phyloP scores from a whole-genome alignment of 495 filamentous ascomycete genomes.

The Penicillium longicatenatum region DNA sequence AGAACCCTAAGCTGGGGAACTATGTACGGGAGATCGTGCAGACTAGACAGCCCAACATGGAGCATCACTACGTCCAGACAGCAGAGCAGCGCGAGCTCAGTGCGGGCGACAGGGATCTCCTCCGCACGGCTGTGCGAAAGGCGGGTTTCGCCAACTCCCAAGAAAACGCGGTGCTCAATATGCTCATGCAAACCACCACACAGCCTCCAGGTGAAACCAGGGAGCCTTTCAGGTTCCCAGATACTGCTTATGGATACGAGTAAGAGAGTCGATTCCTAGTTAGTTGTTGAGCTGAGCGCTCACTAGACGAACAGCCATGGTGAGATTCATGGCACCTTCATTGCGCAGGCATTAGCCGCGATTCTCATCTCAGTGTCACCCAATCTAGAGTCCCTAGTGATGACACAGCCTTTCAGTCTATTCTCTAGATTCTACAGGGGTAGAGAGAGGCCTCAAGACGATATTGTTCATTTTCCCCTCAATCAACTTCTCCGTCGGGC shows the following conservation, averaged over 20 bases:
- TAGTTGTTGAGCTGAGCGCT: too few species aligned
- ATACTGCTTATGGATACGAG: not conserved
- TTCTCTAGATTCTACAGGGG: not conserved
- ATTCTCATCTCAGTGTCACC: conserved; percentile 32
- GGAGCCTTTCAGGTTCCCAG: not conserved
- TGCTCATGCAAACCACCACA: conserved; percentile 20
- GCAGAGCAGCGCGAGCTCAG: not conserved
- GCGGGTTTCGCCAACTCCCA: conserved; percentile 19
- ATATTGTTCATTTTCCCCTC: conserved; percentile 12
- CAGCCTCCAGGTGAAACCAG: not conserved
- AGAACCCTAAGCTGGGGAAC: not conserved
- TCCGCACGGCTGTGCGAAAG: conserved; percentile 4
- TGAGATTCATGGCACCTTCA: conserved; percentile 10
- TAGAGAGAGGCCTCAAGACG: not conserved
- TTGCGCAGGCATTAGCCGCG: conserved; percentile 27
- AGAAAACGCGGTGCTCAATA: conserved; percentile 22
- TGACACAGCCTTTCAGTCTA: conserved; percentile 12
- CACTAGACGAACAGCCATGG: too few species aligned
- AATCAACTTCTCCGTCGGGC: conserved; percentile 16
- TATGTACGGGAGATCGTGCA: not conserved
- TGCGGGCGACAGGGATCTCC: not conserved
- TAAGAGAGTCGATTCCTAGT: not conserved
- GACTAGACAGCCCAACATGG: not conserved
- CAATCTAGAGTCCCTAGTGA: conserved; percentile 22
- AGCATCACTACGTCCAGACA: not conserved